Base-by-base conservation (phyloP, 768 basidiomycete genomes). In the Suillus variegatus region DNA sequence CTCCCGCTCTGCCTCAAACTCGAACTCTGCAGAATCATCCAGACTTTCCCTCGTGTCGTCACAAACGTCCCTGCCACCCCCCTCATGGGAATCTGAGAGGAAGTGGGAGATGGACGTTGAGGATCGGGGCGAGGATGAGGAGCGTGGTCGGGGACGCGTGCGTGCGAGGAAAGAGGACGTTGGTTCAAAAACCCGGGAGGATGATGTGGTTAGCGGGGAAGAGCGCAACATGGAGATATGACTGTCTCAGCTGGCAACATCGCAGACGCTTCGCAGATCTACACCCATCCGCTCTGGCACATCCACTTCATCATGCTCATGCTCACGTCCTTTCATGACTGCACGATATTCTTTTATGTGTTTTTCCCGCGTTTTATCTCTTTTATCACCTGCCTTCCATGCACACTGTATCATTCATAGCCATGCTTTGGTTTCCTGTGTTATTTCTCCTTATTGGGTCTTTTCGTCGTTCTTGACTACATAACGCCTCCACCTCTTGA, bases 371-470 rank as follows among this genome's bases (percentile, higher is more conserved):
- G 20, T n/a, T n/a, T 12, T 22, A 7, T 25, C 22, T 51, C 36
- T 57, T 14, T 40, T 41, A 18, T 58, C 57, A 41, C 41, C 28
- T 28, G 16, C n/a, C 58, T 28, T 5, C 32, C 58, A 43, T 43
- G 40, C 58, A 60, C 58, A 43, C 25, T 60, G 58, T 60, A 60
- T 60, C 58, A 43, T 32, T 32, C 43, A 60, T 60, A 28, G 25
- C 58, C 40, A 18, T 22, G 25, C 40, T 40, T 28, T 43, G 58
- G 41, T 60, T 60, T 60, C 28, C 22, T 60, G 58, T 60, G 58
- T 60, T 60, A 60, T 60, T 60, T 12, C 58, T 60, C 58, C 58
- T 60, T 60, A 60, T 60, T 60, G 40, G 58, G 58, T 60, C 25
- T 41, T 41, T 10, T 58, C 40, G 40, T 28, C 38, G 40, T 41